Percentiles rank a stretch among this genome's conserved stretches.
Conservation (phyloP, 768 basidiomycete species). For the Russula ochroleuca region DNA sequence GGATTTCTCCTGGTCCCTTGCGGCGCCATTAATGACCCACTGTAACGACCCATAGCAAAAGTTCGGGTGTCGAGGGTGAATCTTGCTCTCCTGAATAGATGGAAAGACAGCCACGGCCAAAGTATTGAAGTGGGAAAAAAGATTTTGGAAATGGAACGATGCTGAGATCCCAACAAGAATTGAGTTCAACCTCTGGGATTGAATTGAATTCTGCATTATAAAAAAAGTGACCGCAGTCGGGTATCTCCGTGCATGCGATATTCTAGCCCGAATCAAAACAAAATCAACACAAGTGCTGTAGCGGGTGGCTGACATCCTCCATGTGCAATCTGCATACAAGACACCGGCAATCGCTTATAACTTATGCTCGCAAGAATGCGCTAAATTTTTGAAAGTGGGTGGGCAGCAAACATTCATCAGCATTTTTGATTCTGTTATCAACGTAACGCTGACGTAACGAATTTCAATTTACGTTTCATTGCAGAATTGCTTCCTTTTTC, state of each 20-base stretch:
- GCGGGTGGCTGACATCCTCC: background rate
- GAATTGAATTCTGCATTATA: background rate
- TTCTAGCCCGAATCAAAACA: background rate
- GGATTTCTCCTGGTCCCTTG: constrained; percentile 13
- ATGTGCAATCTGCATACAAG: background rate
- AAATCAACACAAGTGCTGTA: background rate
- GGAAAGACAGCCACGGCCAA: background rate
- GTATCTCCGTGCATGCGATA: background rate
- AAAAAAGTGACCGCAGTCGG: background rate
- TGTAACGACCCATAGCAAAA: background rate
- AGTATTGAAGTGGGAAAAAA: constrained; percentile 7
- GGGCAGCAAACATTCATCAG: constrained; percentile 5
- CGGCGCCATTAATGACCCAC: background rate
- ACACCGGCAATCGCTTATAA: background rate
- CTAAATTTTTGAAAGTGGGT: background rate
- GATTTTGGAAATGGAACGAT: background rate
- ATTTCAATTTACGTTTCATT: constrained; percentile 7
- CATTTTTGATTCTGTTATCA: background rate
- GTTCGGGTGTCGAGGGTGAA: background rate
- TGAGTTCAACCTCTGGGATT: background rate
- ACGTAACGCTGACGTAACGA: constrained; percentile 16
- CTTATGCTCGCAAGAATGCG: background rate
- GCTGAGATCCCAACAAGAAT: background rate
- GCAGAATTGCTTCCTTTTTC: background rate
- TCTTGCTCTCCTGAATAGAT: background rate